Percentiles rank a stretch among this genome's conserved stretches.
Conservation (phyloP, 371 early-diverging fungal species). For the Gilbertella persicaria region DNA sequence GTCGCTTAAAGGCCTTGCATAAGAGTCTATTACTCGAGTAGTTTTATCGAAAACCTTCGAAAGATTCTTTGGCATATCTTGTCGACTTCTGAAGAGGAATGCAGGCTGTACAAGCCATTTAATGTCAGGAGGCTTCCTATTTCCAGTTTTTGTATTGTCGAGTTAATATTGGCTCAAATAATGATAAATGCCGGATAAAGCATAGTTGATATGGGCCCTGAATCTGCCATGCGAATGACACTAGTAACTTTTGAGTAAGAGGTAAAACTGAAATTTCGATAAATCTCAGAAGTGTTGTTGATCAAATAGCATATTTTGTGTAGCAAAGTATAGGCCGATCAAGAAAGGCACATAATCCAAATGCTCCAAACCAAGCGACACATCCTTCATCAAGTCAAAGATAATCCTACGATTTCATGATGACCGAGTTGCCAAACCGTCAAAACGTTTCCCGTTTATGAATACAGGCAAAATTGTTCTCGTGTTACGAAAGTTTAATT, state of each 20-base stretch:
- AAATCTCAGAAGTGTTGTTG: constrained; percentile 73
- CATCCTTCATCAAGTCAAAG: constrained; percentile 98
- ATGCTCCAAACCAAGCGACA: constrained; percentile 93
- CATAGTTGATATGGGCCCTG: constrained; percentile 72
- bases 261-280: constrained; percentile 83
- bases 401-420: constrained; percentile 84
- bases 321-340: too few species aligned
- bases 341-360: constrained; percentile 80
- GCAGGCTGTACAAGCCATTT: too few species aligned
- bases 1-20: too few species aligned
- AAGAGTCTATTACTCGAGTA: too few species aligned
- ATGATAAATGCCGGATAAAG: constrained; percentile 77
- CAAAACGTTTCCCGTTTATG: constrained; percentile 85
- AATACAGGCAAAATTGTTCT: constrained; percentile 59
- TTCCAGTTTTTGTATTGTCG: constrained; percentile 81
- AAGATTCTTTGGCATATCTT: too few species aligned
- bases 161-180: constrained; percentile 84
- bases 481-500: constrained; percentile 65
- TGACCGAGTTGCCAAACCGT: constrained; percentile 93
- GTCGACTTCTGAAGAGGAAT: too few species aligned
- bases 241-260: constrained; percentile 94
- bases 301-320: constrained; percentile 74
- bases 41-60: too few species aligned
- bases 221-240: constrained; percentile 89
- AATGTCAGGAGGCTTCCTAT: too few species aligned